phyloP scores from a whole-genome alignment of 805 yeast species.

The Saccharomycopsis sp. region DNA sequence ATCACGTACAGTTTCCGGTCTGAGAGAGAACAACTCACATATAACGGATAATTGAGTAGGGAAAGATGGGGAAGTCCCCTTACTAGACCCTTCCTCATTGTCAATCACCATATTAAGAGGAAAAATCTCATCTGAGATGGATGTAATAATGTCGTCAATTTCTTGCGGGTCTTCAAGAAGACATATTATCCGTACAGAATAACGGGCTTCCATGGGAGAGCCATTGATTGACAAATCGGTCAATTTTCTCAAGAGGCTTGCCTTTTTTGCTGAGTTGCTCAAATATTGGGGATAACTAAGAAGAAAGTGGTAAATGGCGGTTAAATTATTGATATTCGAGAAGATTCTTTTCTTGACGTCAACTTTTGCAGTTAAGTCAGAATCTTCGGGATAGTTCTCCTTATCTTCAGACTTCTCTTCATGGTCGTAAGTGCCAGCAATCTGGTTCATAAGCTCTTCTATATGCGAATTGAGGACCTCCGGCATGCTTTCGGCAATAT shows the following conservation, averaged over 20 bases:
- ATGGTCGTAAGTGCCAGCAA: constrained; percentile 18
- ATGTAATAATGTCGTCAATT: constrained; percentile 35
- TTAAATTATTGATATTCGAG: constrained; percentile 37
- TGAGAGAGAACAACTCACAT: constrained; percentile 48
- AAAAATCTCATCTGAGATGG: constrained; percentile 37
- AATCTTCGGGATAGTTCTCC: background rate
- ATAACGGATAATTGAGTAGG: constrained; percentile 53
- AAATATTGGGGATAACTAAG: constrained; percentile 43
- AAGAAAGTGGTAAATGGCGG: constrained; percentile 53
- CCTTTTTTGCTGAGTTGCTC: constrained; percentile 33
- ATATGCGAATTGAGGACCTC: constrained; percentile 57
- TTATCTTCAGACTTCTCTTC: constrained; percentile 11
- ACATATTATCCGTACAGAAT: constrained; percentile 52
- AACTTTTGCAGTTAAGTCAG: background rate
- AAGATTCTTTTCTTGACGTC: background rate
- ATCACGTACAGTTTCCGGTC: constrained; percentile 43
- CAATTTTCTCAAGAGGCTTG: constrained; percentile 38
- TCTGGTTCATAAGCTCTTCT: constrained; percentile 35
- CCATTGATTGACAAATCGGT: constrained; percentile 38
- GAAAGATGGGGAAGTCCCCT: constrained; percentile 25
- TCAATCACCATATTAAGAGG: constrained; percentile 40
- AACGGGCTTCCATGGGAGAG: constrained; percentile 54
- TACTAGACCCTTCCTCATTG: constrained; percentile 12
- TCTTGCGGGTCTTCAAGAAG: constrained; percentile 30
- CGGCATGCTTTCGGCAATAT: constrained; percentile 56